Evolutionary conservation across 768 basidiomycete genomes (phyloP), one percentile per base, ranked within the genome.

Genomic region (Boletus edulis): DNA sequence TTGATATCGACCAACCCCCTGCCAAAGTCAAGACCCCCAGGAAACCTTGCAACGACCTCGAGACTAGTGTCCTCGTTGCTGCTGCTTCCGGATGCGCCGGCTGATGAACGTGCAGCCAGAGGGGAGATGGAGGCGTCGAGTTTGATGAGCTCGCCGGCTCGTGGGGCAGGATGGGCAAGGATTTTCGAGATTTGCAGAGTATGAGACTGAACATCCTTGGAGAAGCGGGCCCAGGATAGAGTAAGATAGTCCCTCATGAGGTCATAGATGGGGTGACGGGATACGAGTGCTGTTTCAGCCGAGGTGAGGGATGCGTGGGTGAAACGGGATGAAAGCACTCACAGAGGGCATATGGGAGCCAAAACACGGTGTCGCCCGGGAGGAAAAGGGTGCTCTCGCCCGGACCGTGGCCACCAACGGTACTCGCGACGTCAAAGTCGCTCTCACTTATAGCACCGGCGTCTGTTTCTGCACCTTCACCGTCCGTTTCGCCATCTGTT

Each of bases 231-330:
- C 92, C 93, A 95, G 4, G 89, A 91, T 43, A 97, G 84, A n/a
- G 94, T 94, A 42, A 98, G 82, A 66, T 91, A 95, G 73, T 98
- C 95, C 50, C 90, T 82, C 89, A 98, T 92, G 52, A 96, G 79
- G 67, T 95, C 93, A 73, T 95, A 97, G 60, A 97, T 91, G 0
- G 94, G 94, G 69, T 91, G 90, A 22, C 91, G 86, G 46, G 94
- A 96, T 29, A 94, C 93, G 64, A 92, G 79, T 15, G 88, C 90
- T 91, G 60, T n/a, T 41, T 56, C 48, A 46, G 48, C 3, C 2
- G 45, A 43, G 50, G 37, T 61, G 27, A 68, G 47, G 56, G 35
- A 43, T 27, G 48, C 18, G 44, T 46, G 14, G 41, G 57, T 10
- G 48, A 13, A 31, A 2, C 0, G 42, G 34, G 55, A 38, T 42